Evolutionary conservation across 495 filamentous ascomycete species (phyloP), one percentile per base, ranked within the genome.

Genomic region (Mytilinidion resinicola): DNA sequence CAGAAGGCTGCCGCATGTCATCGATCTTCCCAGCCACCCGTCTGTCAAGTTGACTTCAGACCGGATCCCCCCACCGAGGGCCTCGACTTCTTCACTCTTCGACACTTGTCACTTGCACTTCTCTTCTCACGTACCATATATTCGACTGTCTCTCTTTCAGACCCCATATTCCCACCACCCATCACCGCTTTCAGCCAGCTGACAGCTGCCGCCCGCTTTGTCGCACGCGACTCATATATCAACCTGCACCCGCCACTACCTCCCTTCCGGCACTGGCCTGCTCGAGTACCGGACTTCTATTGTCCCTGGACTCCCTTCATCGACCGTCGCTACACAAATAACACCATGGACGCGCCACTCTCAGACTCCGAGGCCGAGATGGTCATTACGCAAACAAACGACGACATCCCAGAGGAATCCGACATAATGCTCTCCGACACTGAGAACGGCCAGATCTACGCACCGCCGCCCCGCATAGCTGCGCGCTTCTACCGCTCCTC

Each of bases 401-500:
- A 67, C 54, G 63, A 68, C 58, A 70, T 70, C 14, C 68, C 66
- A 15, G 68, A 68, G 42, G 68, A 70, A 62, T 46, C 53, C 38
- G 68, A 68, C 21, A 64, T 68, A 47, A 60, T 69, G 41, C 58
- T 65, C 53, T 66, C 66, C 42, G 66, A 70, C 46, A 61, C 51
- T 55, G 57, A 54, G 14, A 56, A 60, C 52, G 57, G 51, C 60
- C 61, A 65, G 37, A 42, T 83, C 37, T 78, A 77, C 68, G 81
- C 82, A 43, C 85, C 89, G 15, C 91, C 91, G 37, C 82, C 90
- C 25, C 87, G 88, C 65, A 88, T 96, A 64, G 89, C 89, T 60
- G 88, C 89, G 47, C 88, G 91, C 47, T 91, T 96, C 73, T 87
- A 87, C 72, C 83, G 83, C 41, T 83, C 86, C 51, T 73, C 82